These are phyloP conservation scores for Lactarius pseudohatsudake DNA, from an alignment of 768 basidiomycete genomes.

Conservation along the genomic window DNA sequence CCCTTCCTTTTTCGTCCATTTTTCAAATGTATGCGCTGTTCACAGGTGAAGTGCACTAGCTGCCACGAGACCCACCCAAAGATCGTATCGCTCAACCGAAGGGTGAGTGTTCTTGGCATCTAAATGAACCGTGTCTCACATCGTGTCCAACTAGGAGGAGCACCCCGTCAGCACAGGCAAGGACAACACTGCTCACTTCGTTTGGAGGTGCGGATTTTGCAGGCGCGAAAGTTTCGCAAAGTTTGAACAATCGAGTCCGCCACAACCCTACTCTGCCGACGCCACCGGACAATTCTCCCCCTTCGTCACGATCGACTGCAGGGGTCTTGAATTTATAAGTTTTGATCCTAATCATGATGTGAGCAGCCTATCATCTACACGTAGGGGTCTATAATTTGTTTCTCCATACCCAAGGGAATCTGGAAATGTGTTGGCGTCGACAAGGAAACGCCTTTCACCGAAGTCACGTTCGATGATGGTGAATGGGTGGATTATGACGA, in stretches of 20 bases:
- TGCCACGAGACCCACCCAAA: slow-evolving; percentile 80
- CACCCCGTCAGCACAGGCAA: slow-evolving; percentile 65
- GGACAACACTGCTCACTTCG: slow-evolving; percentile 70
- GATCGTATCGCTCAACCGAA: slow-evolving; percentile 65
- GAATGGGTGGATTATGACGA: slow-evolving; percentile 93
- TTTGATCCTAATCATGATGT: slow-evolving; percentile 67
- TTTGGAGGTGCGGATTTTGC: slow-evolving; percentile 77
- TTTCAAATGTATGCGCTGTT: slow-evolving; percentile 15
- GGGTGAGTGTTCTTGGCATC: slow-evolving; percentile 40
- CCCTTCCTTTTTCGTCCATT: neutral
- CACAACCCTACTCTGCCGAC: slow-evolving; percentile 59
- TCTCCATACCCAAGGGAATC: slow-evolving; percentile 50
- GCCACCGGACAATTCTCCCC: slow-evolving; percentile 60
- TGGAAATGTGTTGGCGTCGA: slow-evolving; percentile 75
- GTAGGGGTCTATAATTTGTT: slow-evolving; percentile 2
- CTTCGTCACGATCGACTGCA: slow-evolving; percentile 75
- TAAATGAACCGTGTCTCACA: neutral
- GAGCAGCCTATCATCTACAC: slow-evolving; percentile 27
- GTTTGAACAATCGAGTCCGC: slow-evolving; percentile 55
- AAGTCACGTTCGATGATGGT: slow-evolving; percentile 63
- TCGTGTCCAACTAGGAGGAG: slow-evolving; percentile 52
- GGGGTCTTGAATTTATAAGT: slow-evolving; percentile 77
- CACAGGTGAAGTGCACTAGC: slow-evolving; percentile 73
- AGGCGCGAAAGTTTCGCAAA: slow-evolving; percentile 82
- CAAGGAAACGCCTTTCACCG: slow-evolving; percentile 54